Percentiles rank a stretch among this genome's conserved stretches.
phyloP scores from a whole-genome alignment of 805 yeast species.

The Maudiozyma barnettii region DNA sequence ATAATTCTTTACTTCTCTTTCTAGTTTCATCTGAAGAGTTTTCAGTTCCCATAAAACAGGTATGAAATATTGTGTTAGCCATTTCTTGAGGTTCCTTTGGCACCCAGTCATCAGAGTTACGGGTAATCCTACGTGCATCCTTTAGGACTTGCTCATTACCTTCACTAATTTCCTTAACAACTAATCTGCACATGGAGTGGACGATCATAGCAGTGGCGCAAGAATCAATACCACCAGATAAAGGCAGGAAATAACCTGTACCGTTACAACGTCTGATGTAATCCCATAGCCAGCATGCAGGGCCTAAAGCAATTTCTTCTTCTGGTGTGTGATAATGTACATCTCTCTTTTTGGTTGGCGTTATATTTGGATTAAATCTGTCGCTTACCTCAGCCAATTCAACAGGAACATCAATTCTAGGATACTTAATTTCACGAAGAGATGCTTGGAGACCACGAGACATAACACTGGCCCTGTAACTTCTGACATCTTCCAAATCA shows the following conservation, averaged over 20 bases:
- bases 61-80: slow-evolving; percentile 68
- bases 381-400: slow-evolving; percentile 54
- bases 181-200: slow-evolving; percentile 86
- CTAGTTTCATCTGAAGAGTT: slow-evolving; percentile 89
- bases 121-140: slow-evolving; percentile 66
- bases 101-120: slow-evolving; percentile 45
- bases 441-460: slow-evolving; percentile 68
- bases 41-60: slow-evolving; percentile 91
- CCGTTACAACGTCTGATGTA: slow-evolving; percentile 84
- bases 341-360: slow-evolving; percentile 44
- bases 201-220: slow-evolving; percentile 96
- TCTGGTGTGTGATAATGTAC: slow-evolving; percentile 72
- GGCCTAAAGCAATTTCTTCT: slow-evolving; percentile 95
- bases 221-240: slow-evolving; percentile 95
- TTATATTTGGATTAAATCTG: slow-evolving; percentile 50
- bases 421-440: slow-evolving; percentile 29
- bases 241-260: slow-evolving; percentile 85
- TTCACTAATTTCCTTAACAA: slow-evolving; percentile 53
- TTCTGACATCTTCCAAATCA: slow-evolving; percentile 82
- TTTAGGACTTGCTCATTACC: slow-evolving; percentile 67
- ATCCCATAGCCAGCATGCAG: slow-evolving; percentile 99
- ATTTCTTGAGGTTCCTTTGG: slow-evolving; percentile 73
- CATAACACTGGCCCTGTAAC: slow-evolving; percentile 59
- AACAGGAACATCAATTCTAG: slow-evolving; percentile 51
- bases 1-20: slow-evolving; percentile 65